Percentiles rank a stretch among this genome's conserved stretches.
These are phyloP conservation scores for Sporothrix brasiliensis DNA, from an alignment of 2,329 filamentous ascomycete genomes.

Conservation along the genomic window DNA sequence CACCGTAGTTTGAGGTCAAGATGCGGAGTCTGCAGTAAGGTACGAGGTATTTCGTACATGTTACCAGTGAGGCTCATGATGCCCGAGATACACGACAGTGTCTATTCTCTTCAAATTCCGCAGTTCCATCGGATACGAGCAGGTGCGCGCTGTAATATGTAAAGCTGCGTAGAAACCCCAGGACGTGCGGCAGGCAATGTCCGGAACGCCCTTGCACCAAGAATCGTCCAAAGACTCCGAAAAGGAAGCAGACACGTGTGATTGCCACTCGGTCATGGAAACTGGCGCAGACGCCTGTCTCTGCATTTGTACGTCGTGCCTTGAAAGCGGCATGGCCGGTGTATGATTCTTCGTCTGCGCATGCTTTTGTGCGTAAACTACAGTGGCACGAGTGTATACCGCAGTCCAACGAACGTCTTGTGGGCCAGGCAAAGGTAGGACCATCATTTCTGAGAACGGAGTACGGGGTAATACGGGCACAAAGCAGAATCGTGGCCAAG, in stretches of 20 bases:
- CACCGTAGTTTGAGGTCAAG: neutral
- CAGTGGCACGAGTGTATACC: too few species aligned
- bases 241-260: neutral
- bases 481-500: slow-evolving; percentile 6
- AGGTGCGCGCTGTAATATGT: too few species aligned
- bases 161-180: too few species aligned
- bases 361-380: neutral
- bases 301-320: neutral
- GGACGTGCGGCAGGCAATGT: too few species aligned
- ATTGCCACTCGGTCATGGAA: neutral
- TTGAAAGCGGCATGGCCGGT: slow-evolving; percentile 2
- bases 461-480: neutral
- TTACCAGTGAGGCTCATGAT: neutral
- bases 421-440: neutral
- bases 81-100: neutral
- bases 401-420: neutral
- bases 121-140: too few species aligned
- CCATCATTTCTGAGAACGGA: too few species aligned
- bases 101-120: neutral
- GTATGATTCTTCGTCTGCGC: neutral
- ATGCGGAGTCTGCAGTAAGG: neutral
- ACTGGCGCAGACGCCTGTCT: neutral
- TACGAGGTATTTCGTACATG: too few species aligned
- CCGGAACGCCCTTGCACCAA: too few species aligned
- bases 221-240: neutral